A percentile compares a stretch with the other conserved stretches of the same genome.
Conservation (phyloP, 2,329 filamentous ascomycete species). For the Colletotrichum sp. region DNA sequence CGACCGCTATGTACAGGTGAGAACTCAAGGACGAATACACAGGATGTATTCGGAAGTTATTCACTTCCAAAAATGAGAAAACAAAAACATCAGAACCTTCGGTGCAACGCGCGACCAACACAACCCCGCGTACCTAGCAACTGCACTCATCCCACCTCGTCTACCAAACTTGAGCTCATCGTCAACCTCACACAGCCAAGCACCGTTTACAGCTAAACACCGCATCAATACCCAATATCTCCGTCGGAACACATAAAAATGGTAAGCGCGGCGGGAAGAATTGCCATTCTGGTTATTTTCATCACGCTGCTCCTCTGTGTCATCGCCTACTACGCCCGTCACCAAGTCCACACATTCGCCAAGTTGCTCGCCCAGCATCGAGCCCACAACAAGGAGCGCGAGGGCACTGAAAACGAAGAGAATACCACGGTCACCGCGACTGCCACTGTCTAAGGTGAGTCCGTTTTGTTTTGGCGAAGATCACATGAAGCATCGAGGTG, state of each 20-base stretch:
- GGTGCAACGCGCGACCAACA: not conserved
- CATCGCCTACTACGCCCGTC: conserved; percentile 34
- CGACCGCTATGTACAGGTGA: not conserved
- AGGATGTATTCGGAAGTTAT: not conserved
- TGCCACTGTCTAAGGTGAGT: not conserved
- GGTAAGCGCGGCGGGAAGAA: conserved; percentile 33
- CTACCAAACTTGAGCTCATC: not conserved
- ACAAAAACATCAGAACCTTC: not conserved
- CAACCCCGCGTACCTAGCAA: not conserved
- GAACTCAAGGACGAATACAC: not conserved
- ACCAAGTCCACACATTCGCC: conserved; percentile 33
- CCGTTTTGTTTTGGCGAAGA: not conserved
- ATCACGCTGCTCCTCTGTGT: conserved; percentile 32
- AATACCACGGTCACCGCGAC: not conserved
- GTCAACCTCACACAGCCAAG: not conserved
- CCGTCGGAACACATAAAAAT: not conserved
- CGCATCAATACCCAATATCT: not conserved
- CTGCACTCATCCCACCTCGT: not conserved
- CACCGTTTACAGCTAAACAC: too few species aligned
- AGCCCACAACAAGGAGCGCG: not conserved
- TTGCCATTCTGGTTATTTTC: conserved; percentile 37
- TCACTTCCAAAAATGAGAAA: not conserved
- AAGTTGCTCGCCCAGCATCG: conserved; percentile 4
- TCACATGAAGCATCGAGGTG: not conserved
- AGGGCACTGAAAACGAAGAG: not conserved